These are phyloP conservation scores for Boechera divaricarpa DNA, from an alignment of 345 rosid genomes.

Conservation along the genomic window DNA sequence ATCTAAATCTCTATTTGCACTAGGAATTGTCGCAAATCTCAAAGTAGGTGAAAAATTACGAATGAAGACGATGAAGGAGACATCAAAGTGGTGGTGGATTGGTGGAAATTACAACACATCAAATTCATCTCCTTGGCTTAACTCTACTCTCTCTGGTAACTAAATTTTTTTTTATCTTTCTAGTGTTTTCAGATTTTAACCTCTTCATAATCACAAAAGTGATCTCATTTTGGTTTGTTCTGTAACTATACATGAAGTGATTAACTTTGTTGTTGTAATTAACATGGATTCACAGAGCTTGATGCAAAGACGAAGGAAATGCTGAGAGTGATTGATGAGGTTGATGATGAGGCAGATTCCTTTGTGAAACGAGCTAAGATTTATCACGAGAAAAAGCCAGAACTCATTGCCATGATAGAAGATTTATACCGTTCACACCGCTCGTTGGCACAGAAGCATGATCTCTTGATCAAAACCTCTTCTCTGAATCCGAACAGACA, in stretches of 20 bases:
- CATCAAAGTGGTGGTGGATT: slow-evolving; percentile 36
- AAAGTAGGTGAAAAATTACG: not conserved
- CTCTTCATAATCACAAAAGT: too few species aligned
- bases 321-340: slow-evolving; percentile 26
- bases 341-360: slow-evolving; percentile 26
- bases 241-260: not conserved
- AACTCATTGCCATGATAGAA: slow-evolving; percentile 23
- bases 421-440: slow-evolving; percentile 30
- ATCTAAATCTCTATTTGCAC: not conserved
- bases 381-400: slow-evolving; percentile 25
- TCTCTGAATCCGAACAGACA: not conserved
- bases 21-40: not conserved
- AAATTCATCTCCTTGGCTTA: slow-evolving; percentile 27
- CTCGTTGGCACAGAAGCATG: slow-evolving; percentile 20
- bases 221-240: not conserved
- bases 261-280: not conserved
- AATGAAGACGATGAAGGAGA: not conserved
- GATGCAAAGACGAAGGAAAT: slow-evolving; percentile 26
- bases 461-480: slow-evolving; percentile 3
- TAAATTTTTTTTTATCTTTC: not conserved
- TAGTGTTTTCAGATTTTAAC: too few species aligned
- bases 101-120: slow-evolving; percentile 15
- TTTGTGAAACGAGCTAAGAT: slow-evolving; percentile 23
- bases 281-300: slow-evolving; percentile 7
- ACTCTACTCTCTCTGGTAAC: slow-evolving; percentile 27